These are phyloP conservation scores for Coemansia sp. DNA, from an alignment of 192 early-diverging fungal genomes.

Conservation along the genomic window DNA sequence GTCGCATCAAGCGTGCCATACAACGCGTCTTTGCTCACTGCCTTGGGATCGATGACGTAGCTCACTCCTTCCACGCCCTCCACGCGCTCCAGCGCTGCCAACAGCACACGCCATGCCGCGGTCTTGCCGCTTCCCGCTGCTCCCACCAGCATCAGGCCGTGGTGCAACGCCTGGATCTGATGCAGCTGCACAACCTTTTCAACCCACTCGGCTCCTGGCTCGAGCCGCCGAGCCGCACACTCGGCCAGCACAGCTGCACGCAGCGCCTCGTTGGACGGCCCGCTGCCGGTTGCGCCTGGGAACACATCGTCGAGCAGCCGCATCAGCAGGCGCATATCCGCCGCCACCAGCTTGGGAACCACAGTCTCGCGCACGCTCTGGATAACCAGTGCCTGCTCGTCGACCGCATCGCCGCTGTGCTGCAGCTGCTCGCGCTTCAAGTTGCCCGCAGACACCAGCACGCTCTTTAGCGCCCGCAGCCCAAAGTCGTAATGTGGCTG, in stretches of 20 bases:
- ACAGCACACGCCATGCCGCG: slow-evolving; percentile 87
- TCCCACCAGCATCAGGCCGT: slow-evolving; percentile 99
- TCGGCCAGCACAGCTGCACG: slow-evolving; percentile 72
- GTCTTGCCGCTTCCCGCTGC: slow-evolving; percentile 97
- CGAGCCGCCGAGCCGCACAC: slow-evolving; percentile 72
- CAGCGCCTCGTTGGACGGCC: slow-evolving; percentile 75
- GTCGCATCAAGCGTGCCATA: slow-evolving; percentile 97
- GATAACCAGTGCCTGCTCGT: slow-evolving; percentile 93
- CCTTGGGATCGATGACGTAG: slow-evolving; percentile 98
- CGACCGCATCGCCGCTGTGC: slow-evolving; percentile 46
- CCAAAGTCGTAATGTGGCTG: slow-evolving; percentile 99
- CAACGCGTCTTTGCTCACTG: slow-evolving; percentile 93
- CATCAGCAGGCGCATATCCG: slow-evolving; percentile 86
- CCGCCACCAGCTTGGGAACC: slow-evolving; percentile 96
- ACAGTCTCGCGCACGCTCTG: slow-evolving; percentile 97
- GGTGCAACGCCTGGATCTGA: slow-evolving; percentile 97
- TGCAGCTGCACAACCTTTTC: slow-evolving; percentile 98
- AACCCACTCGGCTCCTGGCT: slow-evolving; percentile 80
- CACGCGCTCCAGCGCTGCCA: slow-evolving; percentile 83
- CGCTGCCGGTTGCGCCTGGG: slow-evolving; percentile 82
- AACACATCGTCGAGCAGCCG: slow-evolving; percentile 91
- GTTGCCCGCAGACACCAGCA: slow-evolving; percentile 98
- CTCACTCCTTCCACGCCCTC: slow-evolving; percentile 88
- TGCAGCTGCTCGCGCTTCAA: slow-evolving; percentile 84
- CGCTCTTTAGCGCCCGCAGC: slow-evolving; percentile 96